Percentiles rank a stretch among this genome's conserved stretches.
phyloP scores from a whole-genome alignment of 2,329 filamentous ascomycete genomes.

The Sordariomycetes sp. region DNA sequence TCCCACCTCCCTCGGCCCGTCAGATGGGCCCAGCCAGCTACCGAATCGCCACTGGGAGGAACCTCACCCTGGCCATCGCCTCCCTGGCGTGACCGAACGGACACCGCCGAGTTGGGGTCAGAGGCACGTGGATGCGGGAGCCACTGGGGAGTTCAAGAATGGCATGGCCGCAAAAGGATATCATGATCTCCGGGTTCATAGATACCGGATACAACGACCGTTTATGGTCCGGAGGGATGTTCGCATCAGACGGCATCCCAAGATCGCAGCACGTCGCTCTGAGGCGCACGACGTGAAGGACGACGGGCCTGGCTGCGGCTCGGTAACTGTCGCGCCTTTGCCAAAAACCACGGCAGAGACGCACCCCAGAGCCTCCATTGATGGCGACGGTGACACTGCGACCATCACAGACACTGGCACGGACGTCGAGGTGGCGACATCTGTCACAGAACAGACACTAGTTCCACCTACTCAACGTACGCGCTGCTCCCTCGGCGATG shows the following conservation, averaged over 20 bases:
- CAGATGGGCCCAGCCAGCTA: constrained; percentile 9
- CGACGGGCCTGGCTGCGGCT: neutral
- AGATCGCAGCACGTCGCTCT: neutral
- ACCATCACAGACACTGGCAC: neutral
- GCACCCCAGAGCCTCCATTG: neutral
- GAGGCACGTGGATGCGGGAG: neutral
- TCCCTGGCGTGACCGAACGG: constrained; percentile 15
- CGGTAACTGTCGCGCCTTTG: neutral
- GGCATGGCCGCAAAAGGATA: constrained; percentile 38
- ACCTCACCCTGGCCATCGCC: constrained; percentile 32
- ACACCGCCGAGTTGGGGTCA: constrained; percentile 4
- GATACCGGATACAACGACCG: constrained; percentile 6
- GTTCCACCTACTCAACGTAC: constrained; percentile 4
- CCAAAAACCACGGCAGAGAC: neutral
- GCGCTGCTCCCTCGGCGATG: constrained; percentile 16
- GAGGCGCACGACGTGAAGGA: neutral
- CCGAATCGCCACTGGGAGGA: constrained; percentile 26
- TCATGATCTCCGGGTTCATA: constrained; percentile 9
- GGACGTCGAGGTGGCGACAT: neutral
- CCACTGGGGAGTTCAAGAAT: constrained; percentile 22
- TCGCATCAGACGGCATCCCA: constrained; percentile 1
- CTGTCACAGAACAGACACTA: neutral
- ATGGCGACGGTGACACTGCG: neutral
- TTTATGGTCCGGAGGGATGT: constrained; percentile 10
- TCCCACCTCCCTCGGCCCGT: constrained; percentile 4